These are phyloP conservation scores for Styphnolobium japonicum DNA, from an alignment of 306 rosid genomes.

Conservation along the genomic window DNA sequence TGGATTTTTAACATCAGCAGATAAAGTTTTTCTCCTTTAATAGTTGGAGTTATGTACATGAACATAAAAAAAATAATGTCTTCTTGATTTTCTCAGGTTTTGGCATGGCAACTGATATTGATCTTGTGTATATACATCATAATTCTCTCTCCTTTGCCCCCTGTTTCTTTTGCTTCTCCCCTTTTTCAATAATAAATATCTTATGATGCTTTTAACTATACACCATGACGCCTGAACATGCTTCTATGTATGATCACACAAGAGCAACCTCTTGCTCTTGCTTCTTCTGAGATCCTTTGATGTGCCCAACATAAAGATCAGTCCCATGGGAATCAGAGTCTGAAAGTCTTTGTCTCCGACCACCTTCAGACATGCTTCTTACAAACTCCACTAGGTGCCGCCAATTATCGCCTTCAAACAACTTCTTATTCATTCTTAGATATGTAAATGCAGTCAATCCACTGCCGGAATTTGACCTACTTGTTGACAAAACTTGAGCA, in stretches of 20 bases:
- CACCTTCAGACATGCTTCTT: constrained; percentile 73
- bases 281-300: constrained; percentile 40
- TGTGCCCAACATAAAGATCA: constrained; percentile 67
- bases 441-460: constrained; percentile 77
- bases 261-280: constrained; percentile 43
- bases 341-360: constrained; percentile 47
- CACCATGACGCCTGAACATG: constrained; percentile 18
- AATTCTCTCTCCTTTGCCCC: neutral
- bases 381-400: constrained; percentile 70
- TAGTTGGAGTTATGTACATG: constrained; percentile 30
- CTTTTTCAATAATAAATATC: neutral
- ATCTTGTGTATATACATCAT: constrained; percentile 28
- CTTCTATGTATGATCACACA: constrained; percentile 20
- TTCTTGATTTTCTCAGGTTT: constrained; percentile 13
- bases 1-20: constrained; percentile 1
- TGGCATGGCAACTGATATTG: constrained; percentile 23
- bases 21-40: constrained; percentile 18
- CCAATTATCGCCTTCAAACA: constrained; percentile 84
- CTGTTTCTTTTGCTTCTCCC: neutral
- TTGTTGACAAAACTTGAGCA: constrained; percentile 70
- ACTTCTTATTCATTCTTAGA: constrained; percentile 79
- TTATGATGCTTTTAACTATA: constrained; percentile 26
- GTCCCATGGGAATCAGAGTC: constrained; percentile 51
- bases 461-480: constrained; percentile 64
- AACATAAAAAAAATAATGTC: constrained; percentile 29